phyloP scores from a whole-genome alignment of 2,329 filamentous ascomycete species.

The Microcyclospora pomicola region DNA sequence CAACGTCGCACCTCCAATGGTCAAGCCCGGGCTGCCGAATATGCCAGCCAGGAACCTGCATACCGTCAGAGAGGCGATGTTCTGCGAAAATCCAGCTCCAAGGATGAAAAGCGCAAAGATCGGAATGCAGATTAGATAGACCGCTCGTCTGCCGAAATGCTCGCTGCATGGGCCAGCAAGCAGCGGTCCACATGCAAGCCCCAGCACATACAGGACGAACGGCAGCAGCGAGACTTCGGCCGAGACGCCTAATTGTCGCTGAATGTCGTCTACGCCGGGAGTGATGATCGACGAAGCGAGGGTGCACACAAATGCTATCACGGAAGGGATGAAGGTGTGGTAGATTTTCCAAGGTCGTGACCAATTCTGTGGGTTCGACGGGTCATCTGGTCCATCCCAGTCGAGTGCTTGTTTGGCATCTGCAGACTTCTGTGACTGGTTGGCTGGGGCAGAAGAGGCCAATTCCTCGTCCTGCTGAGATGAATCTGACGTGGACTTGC shows the following conservation, averaged over 20 bases:
- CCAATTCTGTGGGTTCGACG: not conserved
- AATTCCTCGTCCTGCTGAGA: no score
- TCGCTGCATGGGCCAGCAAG: slow-evolving; percentile 25
- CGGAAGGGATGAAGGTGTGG: not conserved
- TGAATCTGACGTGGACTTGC: no score
- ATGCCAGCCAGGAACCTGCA: slow-evolving; percentile 36
- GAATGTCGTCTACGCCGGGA: not conserved
- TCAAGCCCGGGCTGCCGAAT: slow-evolving; percentile 23
- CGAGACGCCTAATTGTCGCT: not conserved
- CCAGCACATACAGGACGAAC: slow-evolving; percentile 21
- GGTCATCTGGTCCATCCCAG: not conserved
- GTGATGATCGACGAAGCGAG: not conserved
- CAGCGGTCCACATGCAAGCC: slow-evolving; percentile 25
- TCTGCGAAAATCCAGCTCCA: slow-evolving; percentile 17
- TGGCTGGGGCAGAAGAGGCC: no score
- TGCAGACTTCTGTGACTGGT: no score
- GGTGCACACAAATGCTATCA: not conserved
- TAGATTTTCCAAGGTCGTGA: not conserved
- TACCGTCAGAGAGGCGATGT: slow-evolving; percentile 11
- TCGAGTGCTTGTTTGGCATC: not conserved
- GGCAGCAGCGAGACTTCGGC: not conserved
- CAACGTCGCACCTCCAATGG: slow-evolving; percentile 18
- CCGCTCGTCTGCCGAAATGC: slow-evolving; percentile 22
- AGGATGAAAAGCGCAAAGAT: slow-evolving; percentile 24
- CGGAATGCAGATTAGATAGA: slow-evolving; percentile 24